Base-by-base conservation (phyloP, 306 rosid species). In the Lagenaria siceraria region DNA sequence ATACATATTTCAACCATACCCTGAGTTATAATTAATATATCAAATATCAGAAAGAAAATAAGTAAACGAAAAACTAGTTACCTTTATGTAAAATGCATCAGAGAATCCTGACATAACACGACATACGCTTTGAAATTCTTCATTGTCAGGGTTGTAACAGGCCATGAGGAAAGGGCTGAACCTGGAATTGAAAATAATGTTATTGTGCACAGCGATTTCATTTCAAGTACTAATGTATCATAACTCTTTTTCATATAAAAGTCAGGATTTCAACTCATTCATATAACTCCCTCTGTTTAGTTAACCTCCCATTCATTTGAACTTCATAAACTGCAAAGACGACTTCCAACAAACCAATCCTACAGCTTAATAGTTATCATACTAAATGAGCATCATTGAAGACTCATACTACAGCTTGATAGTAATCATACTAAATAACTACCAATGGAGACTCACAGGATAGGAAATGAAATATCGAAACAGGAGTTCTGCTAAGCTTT, bases 161-260 rank as follows among this genome's bases (percentile, higher is more conserved):
- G 98, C 97, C 98, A 93, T 84, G 35, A 93, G 96, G 90, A 93
- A 93, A 69, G 98, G 98, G 81, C 97, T 93, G 79, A 83, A 91
- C 97, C 97, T 93, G 98, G 29, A 80, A 84, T 63, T 63, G 12
- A 2, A 63, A 63, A 63, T 25, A 63, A 17, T 15, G 9, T 1
- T 13, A 62, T 62, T 62, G 42, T 27, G 42, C 42, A 62, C 43
- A 40, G 19, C 6, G 38, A n/a, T 61, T 27, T 27, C 64, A 61
- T 31, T 31, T 31, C 42, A 62, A 21, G 61, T 52, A 55, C 27
- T 9, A 55, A 55, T 7, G 61, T 55, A 55, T 21, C 61, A 55
- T 8, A 11, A 19, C 35, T 59, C 35, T 12, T 11, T 9, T 59
- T 24, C 18, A 59, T 25, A 59, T 14, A 60, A 29, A 27, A 60